A percentile compares a stretch with the other conserved stretches of the same genome.
phyloP scores from a whole-genome alignment of 208 protist species.

The Acanthamoeba triangularis region DNA sequence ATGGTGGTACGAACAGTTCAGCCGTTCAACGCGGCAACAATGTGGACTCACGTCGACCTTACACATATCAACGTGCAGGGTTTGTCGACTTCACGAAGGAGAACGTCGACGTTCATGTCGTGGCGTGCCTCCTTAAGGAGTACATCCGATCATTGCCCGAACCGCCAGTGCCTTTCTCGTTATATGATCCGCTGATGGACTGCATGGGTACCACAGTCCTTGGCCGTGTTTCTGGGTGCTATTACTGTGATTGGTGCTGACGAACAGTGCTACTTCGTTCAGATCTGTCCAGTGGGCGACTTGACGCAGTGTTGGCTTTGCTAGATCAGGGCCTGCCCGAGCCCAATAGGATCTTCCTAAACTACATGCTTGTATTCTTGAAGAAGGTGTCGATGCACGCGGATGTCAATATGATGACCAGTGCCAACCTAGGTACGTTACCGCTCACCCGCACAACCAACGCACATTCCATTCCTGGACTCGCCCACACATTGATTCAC shows the following conservation, averaged over 20 bases:
- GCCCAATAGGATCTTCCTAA: constrained; percentile 6
- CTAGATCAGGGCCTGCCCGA: neutral
- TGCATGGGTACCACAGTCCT: neutral
- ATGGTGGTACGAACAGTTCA: neutral
- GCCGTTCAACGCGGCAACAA: neutral
- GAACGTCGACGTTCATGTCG: neutral
- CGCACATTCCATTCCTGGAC: too few species aligned
- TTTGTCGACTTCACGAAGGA: neutral
- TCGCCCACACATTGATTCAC: too few species aligned
- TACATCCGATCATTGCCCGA: constrained; percentile 8
- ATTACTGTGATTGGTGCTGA: neutral
- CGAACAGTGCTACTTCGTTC: neutral
- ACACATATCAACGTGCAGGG: neutral
- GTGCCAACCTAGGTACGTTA: neutral
- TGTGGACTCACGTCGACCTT: neutral
- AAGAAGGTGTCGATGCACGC: constrained; percentile 28
- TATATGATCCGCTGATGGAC: constrained; percentile 31
- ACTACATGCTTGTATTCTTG: constrained; percentile 35
- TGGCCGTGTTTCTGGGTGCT: neutral
- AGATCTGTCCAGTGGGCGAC: neutral
- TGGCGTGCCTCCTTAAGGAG: constrained; percentile 21
- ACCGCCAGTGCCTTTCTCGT: neutral
- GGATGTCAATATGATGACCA: constrained; percentile 43
- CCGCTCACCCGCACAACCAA: neutral
- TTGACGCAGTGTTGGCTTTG: neutral